Evolutionary conservation across 768 basidiomycete species (phyloP).

Genomic region (Candolleomyces aberdarensis): DNA sequence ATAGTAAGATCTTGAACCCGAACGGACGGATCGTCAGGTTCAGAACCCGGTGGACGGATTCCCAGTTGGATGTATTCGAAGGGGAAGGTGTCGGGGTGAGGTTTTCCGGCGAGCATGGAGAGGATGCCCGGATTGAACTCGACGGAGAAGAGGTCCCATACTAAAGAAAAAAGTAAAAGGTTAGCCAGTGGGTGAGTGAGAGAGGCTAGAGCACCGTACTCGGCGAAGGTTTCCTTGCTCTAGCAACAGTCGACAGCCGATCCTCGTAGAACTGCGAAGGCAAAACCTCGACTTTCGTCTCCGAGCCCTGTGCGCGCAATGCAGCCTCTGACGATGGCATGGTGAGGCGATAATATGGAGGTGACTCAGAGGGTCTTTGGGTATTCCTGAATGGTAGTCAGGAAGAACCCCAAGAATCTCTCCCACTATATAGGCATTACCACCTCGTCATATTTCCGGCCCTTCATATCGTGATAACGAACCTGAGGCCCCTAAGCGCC

Average conservation of each 20-base stretch:
- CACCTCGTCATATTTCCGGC: too few relatives aligned
- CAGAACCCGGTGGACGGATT: slow-evolving; percentile 34
- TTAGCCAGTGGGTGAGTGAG: too few relatives aligned
- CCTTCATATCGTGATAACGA: too few relatives aligned
- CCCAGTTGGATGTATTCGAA: slow-evolving; percentile 64
- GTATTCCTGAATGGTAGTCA: too few relatives aligned
- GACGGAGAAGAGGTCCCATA: slow-evolving; percentile 55
- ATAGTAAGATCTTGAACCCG: slow-evolving; percentile 39
- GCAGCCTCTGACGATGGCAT: too few relatives aligned
- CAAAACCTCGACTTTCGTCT: not conserved
- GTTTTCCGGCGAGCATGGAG: slow-evolving; percentile 75
- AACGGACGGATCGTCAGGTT: slow-evolving; percentile 16
- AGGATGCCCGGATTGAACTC: slow-evolving; percentile 64
- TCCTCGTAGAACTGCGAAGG: not conserved
- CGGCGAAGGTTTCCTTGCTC: not conserved
- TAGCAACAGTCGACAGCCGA: not conserved
- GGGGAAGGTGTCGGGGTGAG: slow-evolving; percentile 77
- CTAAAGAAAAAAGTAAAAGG: slow-evolving; percentile 20
- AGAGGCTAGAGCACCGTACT: not conserved
- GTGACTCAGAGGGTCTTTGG: too few relatives aligned
- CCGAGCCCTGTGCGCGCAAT: too few relatives aligned
- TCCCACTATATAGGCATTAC: too few relatives aligned
- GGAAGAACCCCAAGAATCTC: too few relatives aligned
- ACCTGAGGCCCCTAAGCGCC: too few relatives aligned
- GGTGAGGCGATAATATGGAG: too few relatives aligned